These are phyloP conservation scores for Plantago major DNA, from an alignment of 257 asterid genomes.

Conservation along the genomic window DNA sequence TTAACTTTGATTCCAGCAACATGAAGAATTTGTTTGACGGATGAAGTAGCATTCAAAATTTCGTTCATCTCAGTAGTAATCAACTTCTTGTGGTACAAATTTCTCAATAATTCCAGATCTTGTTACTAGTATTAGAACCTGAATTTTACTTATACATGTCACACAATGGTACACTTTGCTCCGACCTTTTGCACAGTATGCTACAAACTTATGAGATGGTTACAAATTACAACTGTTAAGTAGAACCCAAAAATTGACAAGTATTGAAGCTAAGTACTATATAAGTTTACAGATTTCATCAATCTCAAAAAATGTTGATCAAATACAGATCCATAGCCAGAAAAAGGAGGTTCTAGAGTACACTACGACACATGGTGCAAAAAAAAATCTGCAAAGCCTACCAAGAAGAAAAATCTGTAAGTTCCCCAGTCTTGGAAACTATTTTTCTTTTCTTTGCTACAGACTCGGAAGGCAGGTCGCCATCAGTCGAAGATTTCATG, in stretches of 20 bases:
- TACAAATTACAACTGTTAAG: too few species aligned
- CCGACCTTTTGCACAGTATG: too few species aligned
- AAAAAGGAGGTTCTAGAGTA: neutral
- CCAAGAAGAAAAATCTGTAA: constrained; percentile 82
- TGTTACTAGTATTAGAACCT: neutral
- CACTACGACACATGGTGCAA: neutral
- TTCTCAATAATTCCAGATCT: neutral
- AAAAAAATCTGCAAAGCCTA: constrained; percentile 20
- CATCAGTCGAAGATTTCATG: constrained; percentile 44
- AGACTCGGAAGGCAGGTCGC: constrained; percentile 36
- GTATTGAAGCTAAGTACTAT: neutral
- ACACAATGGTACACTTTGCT: too few species aligned
- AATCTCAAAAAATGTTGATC: neutral
- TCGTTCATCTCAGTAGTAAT: constrained; percentile 66
- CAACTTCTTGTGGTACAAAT: constrained; percentile 76
- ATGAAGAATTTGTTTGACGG: constrained; percentile 64
- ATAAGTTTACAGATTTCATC: neutral
- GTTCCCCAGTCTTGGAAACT: constrained; percentile 39
- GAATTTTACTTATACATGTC: too few species aligned
- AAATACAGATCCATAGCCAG: neutral
- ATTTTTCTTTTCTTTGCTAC: constrained; percentile 65
- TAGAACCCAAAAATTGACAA: neutral
- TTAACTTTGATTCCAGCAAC: constrained; percentile 79
- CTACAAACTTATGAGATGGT: too few species aligned
- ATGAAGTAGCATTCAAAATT: constrained; percentile 63